Conservation (phyloP, 140 eudicot genomes). For the Bidens hawaiensis region DNA sequence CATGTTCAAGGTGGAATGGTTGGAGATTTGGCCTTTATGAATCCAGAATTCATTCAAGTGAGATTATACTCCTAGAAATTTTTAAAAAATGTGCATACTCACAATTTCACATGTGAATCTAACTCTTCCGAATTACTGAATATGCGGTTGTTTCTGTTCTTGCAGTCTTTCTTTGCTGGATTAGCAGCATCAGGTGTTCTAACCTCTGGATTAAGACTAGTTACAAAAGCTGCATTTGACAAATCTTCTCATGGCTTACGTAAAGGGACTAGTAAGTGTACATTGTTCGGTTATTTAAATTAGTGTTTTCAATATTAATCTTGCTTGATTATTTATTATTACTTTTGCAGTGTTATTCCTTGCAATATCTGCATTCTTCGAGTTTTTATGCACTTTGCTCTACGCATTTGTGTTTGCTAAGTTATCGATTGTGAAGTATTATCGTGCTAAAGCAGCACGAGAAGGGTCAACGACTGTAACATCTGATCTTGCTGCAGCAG, state of each 20-base stretch:
- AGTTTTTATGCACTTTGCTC: constrained; percentile 53
- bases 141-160: not conserved
- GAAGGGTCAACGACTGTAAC: constrained; percentile 72
- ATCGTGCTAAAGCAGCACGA: constrained; percentile 60
- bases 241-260: constrained; percentile 52
- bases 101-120: not conserved
- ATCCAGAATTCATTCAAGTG: constrained; percentile 75
- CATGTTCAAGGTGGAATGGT: constrained; percentile 76
- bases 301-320: not conserved
- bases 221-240: constrained; percentile 68
- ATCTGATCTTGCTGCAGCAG: constrained; percentile 66
- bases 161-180: constrained; percentile 63
- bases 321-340: not conserved
- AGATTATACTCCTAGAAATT: not conserved
- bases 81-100: too few relatives aligned
- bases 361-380: constrained; percentile 44
- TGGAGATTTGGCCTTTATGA: constrained; percentile 71
- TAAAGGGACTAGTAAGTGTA: constrained; percentile 62
- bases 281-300: not conserved
- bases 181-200: constrained; percentile 71
- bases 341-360: constrained; percentile 59
- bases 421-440: constrained; percentile 60
- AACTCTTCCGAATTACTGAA: not conserved
- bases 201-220: constrained; percentile 54
- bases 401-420: constrained; percentile 56